Base-by-base conservation (phyloP, 345 rosid genomes). In the Hevea brasiliensis region DNA sequence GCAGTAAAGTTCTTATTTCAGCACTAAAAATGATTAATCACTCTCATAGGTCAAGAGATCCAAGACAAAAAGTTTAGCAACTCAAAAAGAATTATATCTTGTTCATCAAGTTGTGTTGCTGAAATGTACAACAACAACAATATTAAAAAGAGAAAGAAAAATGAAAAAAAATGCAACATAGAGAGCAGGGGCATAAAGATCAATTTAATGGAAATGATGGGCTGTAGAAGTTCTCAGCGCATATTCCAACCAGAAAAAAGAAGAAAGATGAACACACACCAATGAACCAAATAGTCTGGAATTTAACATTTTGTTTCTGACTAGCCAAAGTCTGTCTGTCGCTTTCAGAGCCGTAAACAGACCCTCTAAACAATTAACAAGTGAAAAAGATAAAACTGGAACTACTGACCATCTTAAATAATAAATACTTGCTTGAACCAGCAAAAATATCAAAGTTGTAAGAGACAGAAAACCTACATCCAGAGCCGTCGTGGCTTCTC, bases 401-500 rank as follows among this genome's bases (percentile, higher is more conserved):
- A n/a, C n/a, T n/a, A n/a, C n/a, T n/a, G n/a, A n/a, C n/a, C n/a
- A n/a, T n/a, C n/a, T n/a, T 29, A 40, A 23, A 60, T 24, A 40
- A 11, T 15, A 21, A 70, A 35, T 12, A 8, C 55, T 24, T 20
- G 41, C 37, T 51, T 27, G 13, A 67, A 57, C 65, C 42, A 29
- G 23, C 27, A n/a, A 40, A 44, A 4, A 65, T 55, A 14, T 8
- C 29, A 41, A 50, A 45, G 18, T 26, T 18, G 40, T 11, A 47
- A 15, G 71, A 68, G 75, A 47, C 23, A 53, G 13, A 57, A 67
- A 59, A 70, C 89, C 84, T 89, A 89, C 98, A 13, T 85, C 79
- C 59, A 92, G 79, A 69, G 97, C 98, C 81, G 89, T 80, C 67
- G 62, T 88, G 59, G 99, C 88, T 85, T 92, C 99, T 81, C 87